Evolutionary conservation across 2,329 filamentous ascomycete genomes (phyloP).

Genomic region (Colletotrichum sp.): DNA sequence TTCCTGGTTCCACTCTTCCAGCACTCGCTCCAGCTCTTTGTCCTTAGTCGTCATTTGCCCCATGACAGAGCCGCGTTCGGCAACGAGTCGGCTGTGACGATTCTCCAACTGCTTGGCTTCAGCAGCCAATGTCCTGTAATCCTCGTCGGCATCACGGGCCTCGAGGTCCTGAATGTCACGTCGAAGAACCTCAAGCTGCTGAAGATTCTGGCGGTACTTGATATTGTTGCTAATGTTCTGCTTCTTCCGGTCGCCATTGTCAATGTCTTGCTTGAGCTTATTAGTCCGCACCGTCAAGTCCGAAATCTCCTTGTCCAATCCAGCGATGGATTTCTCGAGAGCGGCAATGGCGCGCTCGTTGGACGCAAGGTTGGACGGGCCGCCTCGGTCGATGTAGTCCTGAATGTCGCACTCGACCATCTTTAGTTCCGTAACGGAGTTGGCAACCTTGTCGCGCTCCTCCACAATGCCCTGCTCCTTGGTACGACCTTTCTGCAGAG

Average conservation of each 20-base stretch:
- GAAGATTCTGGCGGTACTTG: slow-evolving; percentile 77
- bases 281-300: slow-evolving; percentile 75
- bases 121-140: slow-evolving; percentile 74
- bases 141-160: slow-evolving; percentile 79
- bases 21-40: slow-evolving; percentile 73
- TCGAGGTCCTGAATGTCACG: slow-evolving; percentile 77
- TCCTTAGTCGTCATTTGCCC: slow-evolving; percentile 86
- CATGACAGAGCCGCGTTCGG: slow-evolving; percentile 75
- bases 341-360: slow-evolving; percentile 72
- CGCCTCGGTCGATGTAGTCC: slow-evolving; percentile 78
- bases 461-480: slow-evolving; percentile 76
- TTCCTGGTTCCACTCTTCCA: slow-evolving; percentile 82
- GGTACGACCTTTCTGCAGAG: slow-evolving; percentile 70
- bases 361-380: slow-evolving; percentile 71
- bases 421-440: slow-evolving; percentile 78
- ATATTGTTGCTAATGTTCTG: slow-evolving; percentile 90
- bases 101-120: slow-evolving; percentile 74
- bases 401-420: slow-evolving; percentile 79
- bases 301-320: slow-evolving; percentile 70
- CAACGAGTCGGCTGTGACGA: slow-evolving; percentile 71
- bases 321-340: slow-evolving; percentile 69
- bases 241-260: slow-evolving; percentile 81
- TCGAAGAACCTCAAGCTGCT: slow-evolving; percentile 70
- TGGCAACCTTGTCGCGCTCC: slow-evolving; percentile 73
- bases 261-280: slow-evolving; percentile 76